Base-by-base conservation (phyloP, 2,329 filamentous ascomycete species). In the Aspergillus pseudotamarii region DNA sequence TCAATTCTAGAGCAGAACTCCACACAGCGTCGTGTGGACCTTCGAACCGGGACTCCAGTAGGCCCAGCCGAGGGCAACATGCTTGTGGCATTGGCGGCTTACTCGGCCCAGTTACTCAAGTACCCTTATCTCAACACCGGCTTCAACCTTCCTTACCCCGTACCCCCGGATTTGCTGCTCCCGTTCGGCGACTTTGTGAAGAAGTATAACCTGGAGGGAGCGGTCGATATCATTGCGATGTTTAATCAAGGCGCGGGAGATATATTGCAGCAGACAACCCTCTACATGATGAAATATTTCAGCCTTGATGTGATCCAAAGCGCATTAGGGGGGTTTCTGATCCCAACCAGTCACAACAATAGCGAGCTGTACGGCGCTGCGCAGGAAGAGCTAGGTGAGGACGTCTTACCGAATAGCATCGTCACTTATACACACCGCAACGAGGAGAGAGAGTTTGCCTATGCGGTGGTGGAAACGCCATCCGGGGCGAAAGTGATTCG, bases 301-400 rank as follows among this genome's bases (percentile, higher is more conserved):
- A 11, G 73, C 69, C n/a, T 66, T 8, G 46, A 54, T 9, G 78
- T 81, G 64, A 69, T 75, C 1, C 69, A 74, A 19, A 72, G 71
- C 3, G 70, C 81, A 23, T 68, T 73, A 46, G 74, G 70, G 10
- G 66, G 64, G 3, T 69, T 72, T 34, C 63, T 72, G 9, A 69
- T 72, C 5, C 78, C 76, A 21, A 72, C 75, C 2, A 75, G 79
- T 1, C 67, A 74, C 36, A 79, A 81, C 66, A 78, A 79, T 57
- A 75, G 79, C 19, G 66, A 68, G 16, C 61, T 83, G 1, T 83
- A 81, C 62, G 75, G 78, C 50, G 73, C 71, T 5, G 77, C 81
- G 16, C 71, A 72, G 12, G 43, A 59, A 1, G 69, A 75, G 30
- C 71, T 83, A 1, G 75, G 74, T 10, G 59, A 71, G 1, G 78